Evolutionary conservation across 192 early-diverging fungal genomes (phyloP).

Genomic region (Mortierella claussenii): DNA sequence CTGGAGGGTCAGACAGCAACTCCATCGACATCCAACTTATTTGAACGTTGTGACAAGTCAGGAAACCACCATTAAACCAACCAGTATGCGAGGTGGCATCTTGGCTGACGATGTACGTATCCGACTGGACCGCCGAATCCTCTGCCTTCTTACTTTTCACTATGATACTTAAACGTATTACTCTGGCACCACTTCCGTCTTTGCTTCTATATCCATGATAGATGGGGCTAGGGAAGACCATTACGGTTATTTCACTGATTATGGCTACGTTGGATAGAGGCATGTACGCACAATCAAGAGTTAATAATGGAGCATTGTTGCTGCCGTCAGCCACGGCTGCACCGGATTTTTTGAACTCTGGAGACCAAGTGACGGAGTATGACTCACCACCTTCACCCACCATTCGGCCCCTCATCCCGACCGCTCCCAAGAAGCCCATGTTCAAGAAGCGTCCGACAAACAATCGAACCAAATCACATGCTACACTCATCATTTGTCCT

Average conservation of each 20-base stretch:
- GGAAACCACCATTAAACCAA: slow-evolving; percentile 53
- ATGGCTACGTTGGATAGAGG: slow-evolving; percentile 55
- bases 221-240: slow-evolving; percentile 73
- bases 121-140: no score
- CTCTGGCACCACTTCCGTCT: no score
- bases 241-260: slow-evolving; percentile 64
- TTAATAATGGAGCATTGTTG: not conserved
- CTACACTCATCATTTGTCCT: slow-evolving; percentile 65
- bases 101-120: slow-evolving; percentile 64
- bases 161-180: no score
- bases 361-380: slow-evolving; percentile 42
- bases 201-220: slow-evolving; percentile 2
- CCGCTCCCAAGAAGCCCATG: slow-evolving; percentile 18
- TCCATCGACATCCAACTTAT: slow-evolving; percentile 48
- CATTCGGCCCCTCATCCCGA: slow-evolving; percentile 16
- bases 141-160: no score
- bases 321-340: slow-evolving; percentile 1
- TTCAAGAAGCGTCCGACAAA: slow-evolving; percentile 28
- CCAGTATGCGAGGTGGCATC: slow-evolving; percentile 68
- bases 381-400: slow-evolving; percentile 25
- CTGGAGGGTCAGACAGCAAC: slow-evolving; percentile 51
- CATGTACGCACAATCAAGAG: slow-evolving; percentile 13
- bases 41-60: slow-evolving; percentile 65
- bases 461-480: slow-evolving; percentile 50
- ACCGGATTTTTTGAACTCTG: slow-evolving; percentile 32